phyloP scores from a whole-genome alignment of 371 early-diverging fungal species.

The Parasitella parasitica region DNA sequence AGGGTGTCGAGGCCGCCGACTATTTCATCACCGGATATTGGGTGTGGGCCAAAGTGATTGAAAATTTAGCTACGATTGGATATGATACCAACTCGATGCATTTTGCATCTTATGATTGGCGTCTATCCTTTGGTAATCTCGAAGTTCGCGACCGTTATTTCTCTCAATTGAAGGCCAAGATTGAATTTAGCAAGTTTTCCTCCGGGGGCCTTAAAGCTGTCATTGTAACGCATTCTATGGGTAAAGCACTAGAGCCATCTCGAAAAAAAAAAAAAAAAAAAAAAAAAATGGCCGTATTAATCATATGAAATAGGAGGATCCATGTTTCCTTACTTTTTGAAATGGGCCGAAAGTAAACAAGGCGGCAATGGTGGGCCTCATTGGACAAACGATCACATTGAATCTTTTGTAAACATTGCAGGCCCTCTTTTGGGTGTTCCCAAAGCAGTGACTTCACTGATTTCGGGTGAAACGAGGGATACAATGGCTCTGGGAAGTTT shows the following conservation, averaged over 20 bases:
- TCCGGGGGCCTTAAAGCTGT: conserved; percentile 66
- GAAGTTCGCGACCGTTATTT: conserved; percentile 88
- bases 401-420: conserved; percentile 84
- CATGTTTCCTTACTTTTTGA: conserved; percentile 83
- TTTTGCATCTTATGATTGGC: conserved; percentile 93
- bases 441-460: conserved; percentile 75
- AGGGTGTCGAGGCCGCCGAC: conserved; percentile 90
- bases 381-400: conserved; percentile 86
- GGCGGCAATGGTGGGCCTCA: conserved; percentile 75
- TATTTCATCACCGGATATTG: conserved; percentile 94
- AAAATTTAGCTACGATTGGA: conserved; percentile 86
- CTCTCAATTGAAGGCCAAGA: conserved; percentile 70
- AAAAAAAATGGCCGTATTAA: neutral
- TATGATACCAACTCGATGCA: conserved; percentile 89
- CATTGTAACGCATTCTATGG: conserved; percentile 68
- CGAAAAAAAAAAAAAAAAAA: neutral
- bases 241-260: conserved; percentile 23
- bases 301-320: neutral
- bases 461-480: conserved; percentile 86
- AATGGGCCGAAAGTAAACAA: conserved; percentile 81
- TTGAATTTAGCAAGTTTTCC: conserved; percentile 63
- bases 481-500: conserved; percentile 83
- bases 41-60: conserved; percentile 89
- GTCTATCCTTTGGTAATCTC: conserved; percentile 80
- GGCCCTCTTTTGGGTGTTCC: conserved; percentile 90